phyloP scores from a whole-genome alignment of 2,329 filamentous ascomycete genomes.

The Paracorniculantispora psalliotae region DNA sequence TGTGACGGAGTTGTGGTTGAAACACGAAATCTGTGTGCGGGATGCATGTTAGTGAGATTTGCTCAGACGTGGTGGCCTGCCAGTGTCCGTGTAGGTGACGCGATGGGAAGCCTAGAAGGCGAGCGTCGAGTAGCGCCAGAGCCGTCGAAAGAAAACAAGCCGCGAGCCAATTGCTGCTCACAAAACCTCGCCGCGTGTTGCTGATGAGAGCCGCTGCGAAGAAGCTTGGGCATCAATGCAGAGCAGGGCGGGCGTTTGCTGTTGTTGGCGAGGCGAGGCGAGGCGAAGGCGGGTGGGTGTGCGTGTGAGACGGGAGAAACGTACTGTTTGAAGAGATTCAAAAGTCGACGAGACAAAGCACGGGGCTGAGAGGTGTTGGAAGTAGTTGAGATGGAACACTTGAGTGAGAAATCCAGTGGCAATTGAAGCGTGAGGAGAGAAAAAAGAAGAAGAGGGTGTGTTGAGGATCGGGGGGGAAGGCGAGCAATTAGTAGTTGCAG shows the following conservation, averaged over 20 bases:
- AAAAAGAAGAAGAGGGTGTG: not conserved
- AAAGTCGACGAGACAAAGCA: constrained; percentile 12
- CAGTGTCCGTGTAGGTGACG: not conserved
- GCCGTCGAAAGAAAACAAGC: no score
- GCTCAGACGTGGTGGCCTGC: not conserved
- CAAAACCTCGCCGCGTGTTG: no score
- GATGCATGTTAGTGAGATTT: constrained; percentile 20
- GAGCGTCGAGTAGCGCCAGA: not conserved
- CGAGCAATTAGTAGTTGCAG: constrained; percentile 11
- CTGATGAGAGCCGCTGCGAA: no score
- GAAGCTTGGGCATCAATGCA: not conserved
- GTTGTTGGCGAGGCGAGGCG: not conserved
- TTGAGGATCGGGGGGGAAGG: constrained; percentile 1
- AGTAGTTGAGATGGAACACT: not conserved
- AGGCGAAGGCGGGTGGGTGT: not conserved
- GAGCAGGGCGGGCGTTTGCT: not conserved
- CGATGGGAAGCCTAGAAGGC: no score
- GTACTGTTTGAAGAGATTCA: not conserved
- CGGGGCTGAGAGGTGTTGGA: constrained; percentile 10
- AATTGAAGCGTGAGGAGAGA: constrained; percentile 10
- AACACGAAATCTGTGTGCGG: constrained; percentile 14
- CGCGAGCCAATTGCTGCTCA: not conserved
- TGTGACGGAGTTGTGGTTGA: constrained; percentile 28
- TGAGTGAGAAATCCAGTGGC: constrained; percentile 4
- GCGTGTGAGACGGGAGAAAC: not conserved